Conservation (phyloP, 1,139 yeast species). For the Hyphopichia burtonii region DNA sequence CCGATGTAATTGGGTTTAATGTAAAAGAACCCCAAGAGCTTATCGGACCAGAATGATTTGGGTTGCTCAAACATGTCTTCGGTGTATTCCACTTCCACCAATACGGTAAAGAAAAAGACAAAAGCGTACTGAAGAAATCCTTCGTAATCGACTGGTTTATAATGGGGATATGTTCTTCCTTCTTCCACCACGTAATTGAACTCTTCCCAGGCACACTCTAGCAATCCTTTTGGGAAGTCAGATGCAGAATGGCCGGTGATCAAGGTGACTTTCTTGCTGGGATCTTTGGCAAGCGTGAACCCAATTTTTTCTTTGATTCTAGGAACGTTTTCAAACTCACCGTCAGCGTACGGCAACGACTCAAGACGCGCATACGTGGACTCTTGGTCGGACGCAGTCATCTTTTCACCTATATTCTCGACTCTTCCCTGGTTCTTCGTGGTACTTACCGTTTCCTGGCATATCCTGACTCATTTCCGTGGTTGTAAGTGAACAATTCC, state of each 20-base stretch:
- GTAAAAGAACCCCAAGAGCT: slow-evolving; percentile 66
- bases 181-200: slow-evolving; percentile 48
- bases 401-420: no score
- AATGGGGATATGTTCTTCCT: slow-evolving; percentile 52
- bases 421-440: no score
- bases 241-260: slow-evolving; percentile 28
- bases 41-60: slow-evolving; percentile 33
- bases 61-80: slow-evolving; percentile 11
- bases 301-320: slow-evolving; percentile 23
- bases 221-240: slow-evolving; percentile 34
- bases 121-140: slow-evolving; percentile 45
- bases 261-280: slow-evolving; percentile 29
- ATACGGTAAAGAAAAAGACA: slow-evolving; percentile 43
- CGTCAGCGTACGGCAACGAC: slow-evolving; percentile 36
- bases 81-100: slow-evolving; percentile 37
- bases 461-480: no score
- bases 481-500: no score
- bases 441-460: no score
- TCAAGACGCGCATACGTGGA: background rate
- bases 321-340: slow-evolving; percentile 19
- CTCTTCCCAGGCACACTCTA: slow-evolving; percentile 33
- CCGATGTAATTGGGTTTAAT: slow-evolving; percentile 79
- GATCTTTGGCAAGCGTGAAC: slow-evolving; percentile 29
- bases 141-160: slow-evolving; percentile 21
- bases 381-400: background rate